A percentile compares a stretch with the other conserved stretches of the same genome.
These are phyloP conservation scores for Stentor coeruleus DNA, from an alignment of 73 alveolate species.

Conservation along the genomic window DNA sequence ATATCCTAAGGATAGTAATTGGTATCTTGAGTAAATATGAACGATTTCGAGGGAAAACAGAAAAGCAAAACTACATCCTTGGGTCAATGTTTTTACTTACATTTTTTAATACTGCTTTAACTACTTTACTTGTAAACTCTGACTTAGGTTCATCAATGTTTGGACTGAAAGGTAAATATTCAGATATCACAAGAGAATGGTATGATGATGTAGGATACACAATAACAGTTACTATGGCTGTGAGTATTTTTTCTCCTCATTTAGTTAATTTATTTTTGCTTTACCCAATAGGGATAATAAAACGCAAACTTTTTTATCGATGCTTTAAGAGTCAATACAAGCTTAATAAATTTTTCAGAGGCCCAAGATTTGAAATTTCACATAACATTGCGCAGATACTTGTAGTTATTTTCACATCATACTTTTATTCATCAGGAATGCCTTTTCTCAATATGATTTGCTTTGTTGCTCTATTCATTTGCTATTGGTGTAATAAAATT, in stretches of 20 bases:
- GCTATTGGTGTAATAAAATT: neutral
- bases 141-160: slow-evolving; percentile 31
- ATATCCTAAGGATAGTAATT: slow-evolving; percentile 30
- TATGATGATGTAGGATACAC: slow-evolving; percentile 13
- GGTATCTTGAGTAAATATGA: slow-evolving; percentile 31
- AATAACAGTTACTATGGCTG: neutral
- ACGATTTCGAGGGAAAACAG: slow-evolving; percentile 30
- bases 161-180: slow-evolving; percentile 17
- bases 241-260: slow-evolving; percentile 8
- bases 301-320: neutral
- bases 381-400: neutral
- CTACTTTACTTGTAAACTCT: slow-evolving; percentile 41
- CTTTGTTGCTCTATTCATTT: neutral
- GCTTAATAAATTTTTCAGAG: neutral
- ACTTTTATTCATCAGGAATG: slow-evolving; percentile 1
- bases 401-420: neutral
- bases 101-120: slow-evolving; percentile 47
- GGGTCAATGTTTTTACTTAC: slow-evolving; percentile 32
- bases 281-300: neutral
- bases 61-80: slow-evolving; percentile 9
- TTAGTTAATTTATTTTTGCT: neutral
- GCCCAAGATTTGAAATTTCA: neutral
- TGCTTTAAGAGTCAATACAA: neutral
- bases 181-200: slow-evolving; percentile 18
- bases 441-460: slow-evolving; percentile 8